Evolutionary conservation across 805 yeast species (phyloP), one percentile per base, ranked within the genome.

Genomic region (Barnettozyma sucrosica): DNA sequence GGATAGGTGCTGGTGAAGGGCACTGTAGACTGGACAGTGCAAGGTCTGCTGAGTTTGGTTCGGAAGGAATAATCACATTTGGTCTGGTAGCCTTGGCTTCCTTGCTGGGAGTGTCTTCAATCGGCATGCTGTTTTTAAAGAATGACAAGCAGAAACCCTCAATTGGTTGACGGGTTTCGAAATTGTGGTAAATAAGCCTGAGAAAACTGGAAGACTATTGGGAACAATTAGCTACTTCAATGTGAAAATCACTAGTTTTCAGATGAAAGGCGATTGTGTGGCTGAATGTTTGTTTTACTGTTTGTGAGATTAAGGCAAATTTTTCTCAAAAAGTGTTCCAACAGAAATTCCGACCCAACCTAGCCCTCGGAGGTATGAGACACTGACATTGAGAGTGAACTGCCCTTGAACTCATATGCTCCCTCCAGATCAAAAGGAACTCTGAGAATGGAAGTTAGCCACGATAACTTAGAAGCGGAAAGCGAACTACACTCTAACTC

Each of bases 1-100:
- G 64, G 46, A 81, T 80, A 7, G 88, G 86, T 1, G 88, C 85
- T n/a, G 88, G 87, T 5, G 86, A 81, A 2, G 87, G 86, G 53
- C 85, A 79, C 50, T 83, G 70, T 46, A 80, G 62, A 58, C 72
- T 77, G 7, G 85, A 77, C 30, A 79, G 65, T 1, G 85, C 84
- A 63, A 77, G 59, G 11, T 74, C 79, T 33, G 80, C 72, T 4
- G 83, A 82, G 0, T 76, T 72, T 14, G 54, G 50, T n/a, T 21
- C 42, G 30, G n/a, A 23, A 11, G 36, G 41, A 3, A 23, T n/a
- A 11, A 21, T 16, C 4, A 37, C 46, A 20, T n/a, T 44, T 25
- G 34, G 24, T 45, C 40, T 45, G n/a, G 23, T 20, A 13, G 43
- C 40, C 18, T 39, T 45, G 28, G 23, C 33, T 11, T 40, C 33